Percentiles rank a stretch among this genome's conserved stretches.
Conservation (phyloP, 2,329 filamentous ascomycete species). For the Mariannaea sp. region DNA sequence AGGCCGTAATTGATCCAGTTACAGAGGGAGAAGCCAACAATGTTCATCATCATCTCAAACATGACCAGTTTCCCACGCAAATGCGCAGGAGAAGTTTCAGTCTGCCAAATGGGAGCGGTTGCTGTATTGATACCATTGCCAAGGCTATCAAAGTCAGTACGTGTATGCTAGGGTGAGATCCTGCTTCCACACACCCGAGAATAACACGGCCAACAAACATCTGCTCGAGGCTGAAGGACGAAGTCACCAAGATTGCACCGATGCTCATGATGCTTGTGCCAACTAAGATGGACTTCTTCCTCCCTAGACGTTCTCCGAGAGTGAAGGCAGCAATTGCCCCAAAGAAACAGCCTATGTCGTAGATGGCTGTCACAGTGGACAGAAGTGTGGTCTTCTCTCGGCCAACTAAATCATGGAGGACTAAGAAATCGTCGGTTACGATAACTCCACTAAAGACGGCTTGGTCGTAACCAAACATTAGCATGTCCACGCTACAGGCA, state of each 20-base stretch:
- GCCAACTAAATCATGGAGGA: not conserved
- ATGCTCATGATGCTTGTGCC: slow-evolving; percentile 61
- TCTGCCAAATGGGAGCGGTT: slow-evolving; percentile 2
- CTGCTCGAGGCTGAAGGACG: slow-evolving; percentile 48
- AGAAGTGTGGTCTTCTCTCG: not conserved
- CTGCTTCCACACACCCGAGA: slow-evolving; percentile 55
- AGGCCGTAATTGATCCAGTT: not conserved
- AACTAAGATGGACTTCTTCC: slow-evolving; percentile 57
- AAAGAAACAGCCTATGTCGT: slow-evolving; percentile 49
- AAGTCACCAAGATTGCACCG: slow-evolving; percentile 63
- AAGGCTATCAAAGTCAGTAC: not conserved
- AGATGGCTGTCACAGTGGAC: slow-evolving; percentile 43
- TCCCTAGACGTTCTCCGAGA: slow-evolving; percentile 56
- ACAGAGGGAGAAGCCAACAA: slow-evolving; percentile 12
- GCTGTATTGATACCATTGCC: slow-evolving; percentile 1
- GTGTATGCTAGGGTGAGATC: slow-evolving; percentile 26
- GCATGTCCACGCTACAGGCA: not conserved
- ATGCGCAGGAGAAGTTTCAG: not conserved
- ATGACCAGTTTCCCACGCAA: slow-evolving; percentile 15
- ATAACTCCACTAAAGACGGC: not conserved
- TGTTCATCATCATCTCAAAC: slow-evolving; percentile 20
- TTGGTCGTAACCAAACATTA: not conserved
- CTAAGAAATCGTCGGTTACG: not conserved
- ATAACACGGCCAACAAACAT: slow-evolving; percentile 55
- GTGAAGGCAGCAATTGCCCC: slow-evolving; percentile 28